Percentiles rank a stretch among this genome's conserved stretches.
These are phyloP conservation scores for Entomortierella parvispora DNA, from an alignment of 192 early-diverging fungal genomes.

Conservation along the genomic window DNA sequence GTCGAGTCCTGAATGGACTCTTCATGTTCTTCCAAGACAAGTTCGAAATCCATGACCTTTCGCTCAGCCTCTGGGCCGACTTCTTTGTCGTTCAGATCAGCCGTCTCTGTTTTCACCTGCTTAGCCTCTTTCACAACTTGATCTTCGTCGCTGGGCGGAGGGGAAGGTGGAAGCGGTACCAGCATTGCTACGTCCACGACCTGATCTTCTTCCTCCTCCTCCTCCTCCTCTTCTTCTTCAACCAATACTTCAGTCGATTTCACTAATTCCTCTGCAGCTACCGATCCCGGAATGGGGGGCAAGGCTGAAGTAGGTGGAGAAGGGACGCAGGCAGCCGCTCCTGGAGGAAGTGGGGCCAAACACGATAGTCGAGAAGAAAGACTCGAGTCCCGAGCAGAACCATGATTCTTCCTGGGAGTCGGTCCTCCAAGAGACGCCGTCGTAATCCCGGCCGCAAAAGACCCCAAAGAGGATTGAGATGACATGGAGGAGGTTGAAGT, in stretches of 20 bases:
- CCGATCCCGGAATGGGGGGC: background rate
- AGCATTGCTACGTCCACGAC: too few species aligned
- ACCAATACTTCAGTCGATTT: background rate
- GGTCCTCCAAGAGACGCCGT: conserved; percentile 6
- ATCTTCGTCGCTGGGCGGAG: background rate
- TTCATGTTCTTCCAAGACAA: conserved; percentile 35
- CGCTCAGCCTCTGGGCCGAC: background rate
- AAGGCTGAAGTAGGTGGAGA: background rate
- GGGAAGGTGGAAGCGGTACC: too few species aligned
- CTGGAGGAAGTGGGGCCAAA: conserved; percentile 15
- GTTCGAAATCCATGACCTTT: conserved; percentile 6
- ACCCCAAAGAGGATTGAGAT: conserved; percentile 16
- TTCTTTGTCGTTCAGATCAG: too few species aligned
- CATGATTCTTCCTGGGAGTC: conserved; percentile 5
- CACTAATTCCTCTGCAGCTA: background rate
- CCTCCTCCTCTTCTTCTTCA: too few species aligned
- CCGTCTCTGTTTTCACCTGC: background rate
- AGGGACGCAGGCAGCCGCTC: conserved; percentile 3
- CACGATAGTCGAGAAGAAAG: conserved; percentile 15
- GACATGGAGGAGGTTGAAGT: conserved; percentile 25
- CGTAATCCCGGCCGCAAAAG: conserved; percentile 6
- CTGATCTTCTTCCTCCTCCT: too few species aligned
- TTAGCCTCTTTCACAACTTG: too few species aligned
- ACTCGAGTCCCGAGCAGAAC: conserved; percentile 11
- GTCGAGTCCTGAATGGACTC: background rate